Evolutionary conservation across 768 basidiomycete genomes (phyloP), one percentile per base, ranked within the genome.

Genomic region (Kwoniella dendrophila): DNA sequence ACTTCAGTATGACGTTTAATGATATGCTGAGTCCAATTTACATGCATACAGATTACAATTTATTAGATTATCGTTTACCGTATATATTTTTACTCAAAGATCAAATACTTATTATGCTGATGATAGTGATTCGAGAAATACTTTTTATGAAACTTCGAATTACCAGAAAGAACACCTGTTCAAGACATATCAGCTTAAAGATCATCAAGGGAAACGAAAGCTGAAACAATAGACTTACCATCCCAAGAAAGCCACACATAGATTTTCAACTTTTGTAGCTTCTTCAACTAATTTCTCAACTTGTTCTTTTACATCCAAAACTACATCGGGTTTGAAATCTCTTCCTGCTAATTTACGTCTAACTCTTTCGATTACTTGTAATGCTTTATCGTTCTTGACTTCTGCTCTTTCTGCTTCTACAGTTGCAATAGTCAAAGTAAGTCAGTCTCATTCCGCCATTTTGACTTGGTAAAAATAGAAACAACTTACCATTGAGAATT

Each of bases 221-320:
- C 36, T 18, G 29, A 5, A 1, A 54, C 33, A 14, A 38, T 16
- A 14, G 2, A 77, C 85, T 55, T 71, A 88, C 93, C 92, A 95
- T 78, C 93, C 93, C 64, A 92, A 90, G 82, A 95, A 96, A 73
- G 92, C 93, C 77, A 95, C 94, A 77, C 92, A 96, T 1, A 98
- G 85, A 77, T 98, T 96, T 79, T 97, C 94, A 44, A 97, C 78
- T 14, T 90, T 88, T 3, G 90, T 96, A 4, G 96, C 92, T 78
- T 98, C 92, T 65, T 87, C 84, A 65, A 99, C 97, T 55, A 99
- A 82, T 77, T 89, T 88, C 73, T 93, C 90, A 12, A 99, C 96
- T 78, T 99, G 96, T 10, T 82, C 85, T 26, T 83, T 81, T n/a
- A 97, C 90, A 8, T 83, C 81, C 48, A 98, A 83, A 1, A 83